A percentile compares a stretch with the other conserved stretches of the same genome.
Evolutionary conservation across 257 asterid species (phyloP).

Genomic region (Phtheirospermum japonicum): DNA sequence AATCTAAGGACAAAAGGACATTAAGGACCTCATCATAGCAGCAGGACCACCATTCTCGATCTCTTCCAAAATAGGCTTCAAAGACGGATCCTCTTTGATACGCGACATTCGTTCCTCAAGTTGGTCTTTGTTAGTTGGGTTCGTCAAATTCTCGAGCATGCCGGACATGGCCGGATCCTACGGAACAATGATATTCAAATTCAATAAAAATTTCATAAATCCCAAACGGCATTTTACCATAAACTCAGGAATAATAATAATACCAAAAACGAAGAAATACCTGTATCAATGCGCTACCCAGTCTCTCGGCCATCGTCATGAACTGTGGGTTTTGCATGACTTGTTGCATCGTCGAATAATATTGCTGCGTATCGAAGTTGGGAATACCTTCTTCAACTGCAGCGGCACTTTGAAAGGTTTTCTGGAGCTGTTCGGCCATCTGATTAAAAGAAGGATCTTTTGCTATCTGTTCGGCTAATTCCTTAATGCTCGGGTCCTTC

Average conservation of each 20-base stretch:
- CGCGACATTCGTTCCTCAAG: conserved; percentile 85
- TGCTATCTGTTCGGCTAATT: conserved; percentile 88
- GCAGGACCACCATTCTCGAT: conserved; percentile 97
- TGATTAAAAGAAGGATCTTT: conserved; percentile 88
- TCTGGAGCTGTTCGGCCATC: conserved; percentile 98
- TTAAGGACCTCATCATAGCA: conserved; percentile 92
- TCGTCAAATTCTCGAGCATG: conserved; percentile 87
- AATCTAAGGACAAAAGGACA: not conserved
- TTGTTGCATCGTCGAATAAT: conserved; percentile 87
- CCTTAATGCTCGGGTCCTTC: conserved; percentile 96
- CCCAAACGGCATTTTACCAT: conserved; percentile 2
- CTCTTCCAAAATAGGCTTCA: conserved; percentile 95
- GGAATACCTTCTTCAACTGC: conserved; percentile 68
- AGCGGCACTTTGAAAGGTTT: conserved; percentile 76
- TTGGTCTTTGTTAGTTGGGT: conserved; percentile 80
- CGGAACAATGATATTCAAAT: conserved; percentile 17
- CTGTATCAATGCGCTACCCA: conserved; percentile 91
- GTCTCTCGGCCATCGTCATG: conserved; percentile 93
- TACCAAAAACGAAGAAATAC: too few species aligned
- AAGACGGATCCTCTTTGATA: conserved; percentile 86
- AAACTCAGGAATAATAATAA: conserved; percentile 14
- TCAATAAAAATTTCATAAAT: conserved; percentile 1
- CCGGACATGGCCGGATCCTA: conserved; percentile 97
- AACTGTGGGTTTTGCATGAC: conserved; percentile 99
- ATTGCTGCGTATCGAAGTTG: conserved; percentile 82